phyloP scores from a whole-genome alignment of 345 rosid genomes.

The Salix dunnii region DNA sequence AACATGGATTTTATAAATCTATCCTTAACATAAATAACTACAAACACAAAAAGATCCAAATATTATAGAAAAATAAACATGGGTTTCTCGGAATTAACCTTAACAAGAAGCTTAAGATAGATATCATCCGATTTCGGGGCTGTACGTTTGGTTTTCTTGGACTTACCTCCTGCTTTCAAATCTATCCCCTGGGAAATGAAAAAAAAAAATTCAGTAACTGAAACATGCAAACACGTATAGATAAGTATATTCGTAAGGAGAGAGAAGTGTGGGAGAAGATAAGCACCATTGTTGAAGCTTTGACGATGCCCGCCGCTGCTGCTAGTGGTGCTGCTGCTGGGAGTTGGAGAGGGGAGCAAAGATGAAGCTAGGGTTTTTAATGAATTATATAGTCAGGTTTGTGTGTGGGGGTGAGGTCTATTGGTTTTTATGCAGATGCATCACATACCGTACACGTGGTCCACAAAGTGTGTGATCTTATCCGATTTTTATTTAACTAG shows the following conservation, averaged over 20 bases:
- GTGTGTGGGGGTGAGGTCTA: background rate
- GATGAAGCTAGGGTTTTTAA: slow-evolving; percentile 43
- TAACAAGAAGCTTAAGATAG: slow-evolving; percentile 90
- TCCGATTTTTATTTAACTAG: background rate
- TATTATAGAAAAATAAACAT: background rate
- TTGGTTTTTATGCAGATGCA: background rate
- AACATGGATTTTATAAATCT: background rate
- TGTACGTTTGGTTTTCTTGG: slow-evolving; percentile 80
- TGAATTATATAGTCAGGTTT: slow-evolving; percentile 12
- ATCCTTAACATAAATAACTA: background rate
- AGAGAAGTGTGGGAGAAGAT: background rate
- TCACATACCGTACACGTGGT: background rate
- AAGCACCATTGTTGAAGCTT: slow-evolving; percentile 38
- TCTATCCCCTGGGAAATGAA: slow-evolving; percentile 70
- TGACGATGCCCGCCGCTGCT: slow-evolving; percentile 8
- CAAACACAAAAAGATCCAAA: background rate
- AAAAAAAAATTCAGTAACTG: background rate
- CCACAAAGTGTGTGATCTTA: background rate
- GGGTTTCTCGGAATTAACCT: slow-evolving; percentile 42
- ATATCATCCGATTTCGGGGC: slow-evolving; percentile 91
- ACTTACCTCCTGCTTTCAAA: slow-evolving; percentile 92
- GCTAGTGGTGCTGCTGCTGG: background rate
- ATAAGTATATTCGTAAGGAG: background rate
- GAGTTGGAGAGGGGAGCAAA: background rate
- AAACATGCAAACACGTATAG: background rate